These are phyloP conservation scores for Xylaria flabelliformis DNA, from an alignment of 495 filamentous ascomycete genomes.

Conservation along the genomic window DNA sequence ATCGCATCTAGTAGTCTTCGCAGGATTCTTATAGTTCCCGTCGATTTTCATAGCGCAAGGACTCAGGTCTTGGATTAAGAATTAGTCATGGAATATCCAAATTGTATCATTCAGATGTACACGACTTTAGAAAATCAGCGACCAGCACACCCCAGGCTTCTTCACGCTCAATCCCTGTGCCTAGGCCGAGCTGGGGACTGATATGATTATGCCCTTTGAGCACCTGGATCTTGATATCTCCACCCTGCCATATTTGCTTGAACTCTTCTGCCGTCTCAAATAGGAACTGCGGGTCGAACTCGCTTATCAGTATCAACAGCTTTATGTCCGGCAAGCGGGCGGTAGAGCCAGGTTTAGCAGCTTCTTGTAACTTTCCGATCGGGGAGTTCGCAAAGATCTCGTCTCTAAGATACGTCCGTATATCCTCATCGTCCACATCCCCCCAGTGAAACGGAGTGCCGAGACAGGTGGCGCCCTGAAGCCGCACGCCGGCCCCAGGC, in stretches of 20 bases:
- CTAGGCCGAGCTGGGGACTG: conserved; percentile 44
- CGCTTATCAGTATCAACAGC: conserved; percentile 43
- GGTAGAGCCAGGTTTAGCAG: conserved; percentile 33
- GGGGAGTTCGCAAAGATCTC: conserved; percentile 37
- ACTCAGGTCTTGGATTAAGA: not conserved
- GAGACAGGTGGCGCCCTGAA: conserved; percentile 44
- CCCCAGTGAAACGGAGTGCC: conserved; percentile 49
- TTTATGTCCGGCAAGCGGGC: conserved; percentile 36
- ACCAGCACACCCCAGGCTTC: conserved; percentile 51
- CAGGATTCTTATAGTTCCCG: no score
- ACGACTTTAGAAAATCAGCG: conserved; percentile 35
- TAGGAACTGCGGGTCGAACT: conserved; percentile 49
- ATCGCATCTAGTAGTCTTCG: no score
- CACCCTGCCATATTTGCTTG: conserved; percentile 39
- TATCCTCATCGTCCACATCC: conserved; percentile 26
- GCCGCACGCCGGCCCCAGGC: conserved; percentile 32
- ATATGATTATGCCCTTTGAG: conserved; percentile 54
- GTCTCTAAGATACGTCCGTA: conserved; percentile 42
- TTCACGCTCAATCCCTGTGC: conserved; percentile 47
- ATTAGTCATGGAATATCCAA: not conserved
- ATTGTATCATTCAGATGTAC: not conserved
- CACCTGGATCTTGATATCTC: conserved; percentile 38
- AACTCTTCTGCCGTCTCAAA: conserved; percentile 40
- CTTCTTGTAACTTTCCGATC: conserved; percentile 39
- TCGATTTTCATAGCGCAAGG: not conserved